A percentile compares a stretch with the other conserved stretches of the same genome.
Evolutionary conservation across 306 rosid species (phyloP).

Genomic region (Phaseolus lunatus): DNA sequence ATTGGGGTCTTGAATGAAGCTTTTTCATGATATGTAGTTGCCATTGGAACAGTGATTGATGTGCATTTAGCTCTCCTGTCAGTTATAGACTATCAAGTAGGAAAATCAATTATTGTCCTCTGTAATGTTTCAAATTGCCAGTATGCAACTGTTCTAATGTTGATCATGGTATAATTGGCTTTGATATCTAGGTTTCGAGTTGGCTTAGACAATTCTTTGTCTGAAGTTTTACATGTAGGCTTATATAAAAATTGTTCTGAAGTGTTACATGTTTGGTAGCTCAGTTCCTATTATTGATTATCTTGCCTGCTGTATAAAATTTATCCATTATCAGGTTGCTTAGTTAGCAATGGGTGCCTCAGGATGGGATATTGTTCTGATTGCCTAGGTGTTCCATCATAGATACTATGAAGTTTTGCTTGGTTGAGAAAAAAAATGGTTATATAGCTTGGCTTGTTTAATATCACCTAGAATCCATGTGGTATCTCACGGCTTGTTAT

Average conservation of each 20-base stretch:
- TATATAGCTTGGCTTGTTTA: conserved; percentile 24
- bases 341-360: conserved; percentile 29
- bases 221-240: conserved; percentile 1
- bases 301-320: conserved; percentile 23
- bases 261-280: conserved; percentile 10
- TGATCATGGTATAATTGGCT: not conserved
- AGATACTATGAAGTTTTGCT: conserved; percentile 26
- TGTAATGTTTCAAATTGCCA: not conserved
- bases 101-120: not conserved
- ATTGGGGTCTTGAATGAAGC: not conserved
- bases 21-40: not conserved
- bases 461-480: conserved; percentile 21
- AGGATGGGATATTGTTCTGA: conserved; percentile 11
- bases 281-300: conserved; percentile 34
- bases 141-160: conserved; percentile 2
- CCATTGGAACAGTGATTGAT: conserved; percentile 13
- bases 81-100: conserved; percentile 5
- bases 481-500: conserved; percentile 37
- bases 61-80: conserved; percentile 7
- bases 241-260: not conserved
- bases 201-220: conserved; percentile 10
- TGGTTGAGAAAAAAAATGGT: conserved; percentile 26
- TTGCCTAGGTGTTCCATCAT: conserved; percentile 28
- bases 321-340: conserved; percentile 31
- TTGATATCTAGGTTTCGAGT: conserved; percentile 23